Conservation (phyloP, 768 basidiomycete species). For the Clavulina sp. region DNA sequence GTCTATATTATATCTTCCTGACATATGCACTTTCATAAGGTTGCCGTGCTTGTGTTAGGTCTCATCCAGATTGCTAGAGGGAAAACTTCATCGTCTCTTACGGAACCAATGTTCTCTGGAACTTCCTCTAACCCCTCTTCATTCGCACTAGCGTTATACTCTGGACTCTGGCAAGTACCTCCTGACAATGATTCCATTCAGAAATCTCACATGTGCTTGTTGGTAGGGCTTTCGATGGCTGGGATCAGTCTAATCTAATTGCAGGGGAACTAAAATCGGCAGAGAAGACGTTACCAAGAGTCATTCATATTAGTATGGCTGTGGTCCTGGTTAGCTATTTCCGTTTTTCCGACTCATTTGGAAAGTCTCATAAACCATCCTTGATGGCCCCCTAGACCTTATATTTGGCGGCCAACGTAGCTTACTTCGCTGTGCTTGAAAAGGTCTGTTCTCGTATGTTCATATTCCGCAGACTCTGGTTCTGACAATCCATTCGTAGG, state of each 20-base stretch:
- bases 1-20: slow-evolving; percentile 1
- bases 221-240: slow-evolving; percentile 77
- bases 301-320: slow-evolving; percentile 81
- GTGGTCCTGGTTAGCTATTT: slow-evolving; percentile 44
- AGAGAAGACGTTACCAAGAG: slow-evolving; percentile 70
- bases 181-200: not conserved
- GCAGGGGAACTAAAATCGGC: slow-evolving; percentile 75
- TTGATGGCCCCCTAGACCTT: slow-evolving; percentile 42
- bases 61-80: slow-evolving; percentile 59
- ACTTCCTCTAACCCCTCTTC: slow-evolving; percentile 64
- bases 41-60: slow-evolving; percentile 57
- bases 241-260: slow-evolving; percentile 72
- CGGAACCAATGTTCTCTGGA: slow-evolving; percentile 46
- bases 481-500: not conserved
- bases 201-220: not conserved
- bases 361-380: not conserved
- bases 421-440: slow-evolving; percentile 89
- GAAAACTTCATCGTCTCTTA: slow-evolving; percentile 48
- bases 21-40: slow-evolving; percentile 9
- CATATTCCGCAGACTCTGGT: not conserved
- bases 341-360: not conserved
- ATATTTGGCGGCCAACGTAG: slow-evolving; percentile 67
- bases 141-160: slow-evolving; percentile 89
- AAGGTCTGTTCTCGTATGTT: slow-evolving; percentile 27
- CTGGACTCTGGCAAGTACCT: slow-evolving; percentile 44